These are phyloP conservation scores for Rhizopogon sp. DNA, from an alignment of 768 basidiomycete species.

Conservation along the genomic window DNA sequence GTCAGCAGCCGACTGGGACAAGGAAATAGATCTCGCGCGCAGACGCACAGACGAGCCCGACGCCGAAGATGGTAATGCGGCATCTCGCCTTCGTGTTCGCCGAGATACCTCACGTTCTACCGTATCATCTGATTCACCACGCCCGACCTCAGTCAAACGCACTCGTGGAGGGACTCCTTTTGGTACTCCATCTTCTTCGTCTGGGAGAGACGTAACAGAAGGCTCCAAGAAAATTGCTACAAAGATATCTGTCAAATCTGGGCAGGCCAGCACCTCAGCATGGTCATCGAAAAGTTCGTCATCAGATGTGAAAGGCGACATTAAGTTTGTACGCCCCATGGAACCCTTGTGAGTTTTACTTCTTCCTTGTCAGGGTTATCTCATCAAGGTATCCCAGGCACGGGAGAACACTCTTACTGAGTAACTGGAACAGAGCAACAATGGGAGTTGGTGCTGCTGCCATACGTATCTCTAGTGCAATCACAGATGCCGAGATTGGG, in stretches of 20 bases:
- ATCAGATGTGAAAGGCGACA: background rate
- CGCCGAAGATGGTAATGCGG: slow-evolving; percentile 14
- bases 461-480: slow-evolving; percentile 28
- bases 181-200: background rate
- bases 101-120: background rate
- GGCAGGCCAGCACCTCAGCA: background rate
- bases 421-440: slow-evolving; percentile 26
- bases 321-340: background rate
- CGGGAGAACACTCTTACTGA: slow-evolving; percentile 23
- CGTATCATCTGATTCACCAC: background rate
- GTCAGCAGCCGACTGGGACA: slow-evolving; percentile 20
- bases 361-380: background rate
- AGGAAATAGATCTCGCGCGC: slow-evolving; percentile 18
- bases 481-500: slow-evolving; percentile 37
- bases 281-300: background rate
- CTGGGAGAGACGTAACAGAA: background rate
- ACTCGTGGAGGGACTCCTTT: background rate
- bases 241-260: background rate
- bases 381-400: background rate
- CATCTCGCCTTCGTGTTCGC: background rate
- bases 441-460: slow-evolving; percentile 22
- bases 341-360: background rate
- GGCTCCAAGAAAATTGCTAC: background rate
- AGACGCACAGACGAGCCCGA: slow-evolving; percentile 20
- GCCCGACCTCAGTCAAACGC: background rate